phyloP scores from a whole-genome alignment of 208 protist species.

The Balamuthia mandrillaris region DNA sequence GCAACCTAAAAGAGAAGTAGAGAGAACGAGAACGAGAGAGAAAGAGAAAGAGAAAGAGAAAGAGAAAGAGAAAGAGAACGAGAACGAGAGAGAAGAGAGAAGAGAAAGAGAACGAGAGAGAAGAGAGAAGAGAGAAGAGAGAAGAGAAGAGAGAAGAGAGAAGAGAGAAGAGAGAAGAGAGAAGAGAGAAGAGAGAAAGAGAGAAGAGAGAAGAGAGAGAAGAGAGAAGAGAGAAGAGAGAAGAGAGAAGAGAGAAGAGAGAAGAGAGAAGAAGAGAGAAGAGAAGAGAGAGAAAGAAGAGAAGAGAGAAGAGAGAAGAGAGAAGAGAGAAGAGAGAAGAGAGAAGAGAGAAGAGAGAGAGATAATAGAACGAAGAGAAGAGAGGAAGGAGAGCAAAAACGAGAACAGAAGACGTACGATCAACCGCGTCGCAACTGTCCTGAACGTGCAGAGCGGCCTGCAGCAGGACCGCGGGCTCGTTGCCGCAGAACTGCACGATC shows the following conservation, averaged over 20 bases:
- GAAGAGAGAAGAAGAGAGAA: background rate
- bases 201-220: background rate
- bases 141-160: background rate
- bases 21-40: background rate
- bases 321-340: background rate
- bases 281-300: background rate
- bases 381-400: background rate
- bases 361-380: background rate
- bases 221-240: background rate
- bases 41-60: background rate
- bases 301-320: background rate
- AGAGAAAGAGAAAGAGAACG: background rate
- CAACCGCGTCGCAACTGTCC: constrained; percentile 70
- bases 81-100: background rate
- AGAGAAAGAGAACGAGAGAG: background rate
- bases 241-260: background rate
- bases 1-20: background rate
- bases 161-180: background rate
- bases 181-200: background rate
- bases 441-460: constrained; percentile 68
- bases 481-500: constrained; percentile 71
- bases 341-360: background rate
- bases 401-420: constrained; percentile 28
- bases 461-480: constrained; percentile 66
- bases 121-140: background rate